Conservation (phyloP, 495 filamentous ascomycete species). For the Xylaria acuta region DNA sequence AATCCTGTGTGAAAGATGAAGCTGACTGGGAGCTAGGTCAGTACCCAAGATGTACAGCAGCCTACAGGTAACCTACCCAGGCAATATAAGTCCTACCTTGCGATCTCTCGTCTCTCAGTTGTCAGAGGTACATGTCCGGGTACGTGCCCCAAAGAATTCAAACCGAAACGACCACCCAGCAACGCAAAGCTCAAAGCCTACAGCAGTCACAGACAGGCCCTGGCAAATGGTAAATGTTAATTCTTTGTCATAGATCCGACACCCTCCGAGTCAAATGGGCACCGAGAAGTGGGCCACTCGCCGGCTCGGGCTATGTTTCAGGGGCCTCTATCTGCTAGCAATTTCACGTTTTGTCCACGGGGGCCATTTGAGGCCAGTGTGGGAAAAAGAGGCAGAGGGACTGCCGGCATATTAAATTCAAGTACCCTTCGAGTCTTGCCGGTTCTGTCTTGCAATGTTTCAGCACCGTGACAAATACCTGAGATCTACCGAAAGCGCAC, state of each 20-base stretch:
- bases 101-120: too few relatives aligned
- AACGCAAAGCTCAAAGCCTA: not conserved
- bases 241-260: slow-evolving; percentile 2
- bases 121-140: not conserved
- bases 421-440: not conserved
- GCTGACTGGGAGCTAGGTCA: slow-evolving; percentile 9
- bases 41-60: too few relatives aligned
- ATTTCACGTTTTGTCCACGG: not conserved
- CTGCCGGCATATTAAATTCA: not conserved
- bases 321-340: slow-evolving; percentile 7
- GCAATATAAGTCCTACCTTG: slow-evolving; percentile 1
- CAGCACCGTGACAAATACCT: slow-evolving; percentile 5
- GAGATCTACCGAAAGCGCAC: not conserved
- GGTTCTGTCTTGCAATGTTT: slow-evolving; percentile 5
- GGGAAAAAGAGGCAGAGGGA: not conserved
- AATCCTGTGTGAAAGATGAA: slow-evolving; percentile 15
- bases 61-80: not conserved
- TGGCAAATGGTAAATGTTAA: not conserved
- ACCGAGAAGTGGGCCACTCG: not conserved
- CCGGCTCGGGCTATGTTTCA: slow-evolving; percentile 14
- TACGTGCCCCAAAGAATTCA: not conserved
- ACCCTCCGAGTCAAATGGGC: not conserved
- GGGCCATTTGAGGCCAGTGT: slow-evolving; percentile 6
- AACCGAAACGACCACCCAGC: not conserved
- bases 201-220: not conserved